phyloP scores from a whole-genome alignment of 2,329 filamentous ascomycete genomes.

The Colletotrichum sp. region DNA sequence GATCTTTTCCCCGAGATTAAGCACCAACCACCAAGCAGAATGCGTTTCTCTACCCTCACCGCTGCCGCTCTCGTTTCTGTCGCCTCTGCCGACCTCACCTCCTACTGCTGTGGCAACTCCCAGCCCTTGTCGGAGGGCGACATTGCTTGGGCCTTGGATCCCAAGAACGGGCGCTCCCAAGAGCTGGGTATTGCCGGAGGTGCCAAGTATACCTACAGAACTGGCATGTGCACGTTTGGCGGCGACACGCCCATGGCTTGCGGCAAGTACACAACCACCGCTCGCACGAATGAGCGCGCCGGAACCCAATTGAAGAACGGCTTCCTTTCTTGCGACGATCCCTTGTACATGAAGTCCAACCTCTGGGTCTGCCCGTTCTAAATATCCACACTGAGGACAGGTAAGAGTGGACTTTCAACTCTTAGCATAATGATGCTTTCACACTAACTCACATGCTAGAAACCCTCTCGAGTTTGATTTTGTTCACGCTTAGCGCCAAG shows the following conservation, averaged over 20 bases:
- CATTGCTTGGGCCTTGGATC: not conserved
- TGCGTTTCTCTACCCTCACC: not conserved
- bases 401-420: rapidly evolving
- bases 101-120: not conserved
- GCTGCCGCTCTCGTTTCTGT: not conserved
- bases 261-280: not conserved
- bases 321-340: not conserved
- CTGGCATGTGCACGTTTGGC: not conserved
- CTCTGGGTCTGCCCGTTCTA: not conserved
- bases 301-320: not conserved
- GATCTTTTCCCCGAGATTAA: too few relatives aligned
- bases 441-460: not conserved
- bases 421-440: too few relatives aligned
- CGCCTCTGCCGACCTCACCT: not conserved
- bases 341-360: not conserved
- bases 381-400: rapidly evolving
- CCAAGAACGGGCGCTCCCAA: not conserved
- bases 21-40: too few relatives aligned
- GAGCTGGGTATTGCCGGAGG: not conserved
- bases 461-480: not conserved
- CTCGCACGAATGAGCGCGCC: not conserved
- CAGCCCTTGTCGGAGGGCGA: rapidly evolving
- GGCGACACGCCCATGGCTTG: not conserved
- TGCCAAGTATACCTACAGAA: too few relatives aligned
- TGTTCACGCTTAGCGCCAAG: not conserved